These are phyloP conservation scores for Candida schatavii DNA, from an alignment of 805 yeast species.

Conservation along the genomic window DNA sequence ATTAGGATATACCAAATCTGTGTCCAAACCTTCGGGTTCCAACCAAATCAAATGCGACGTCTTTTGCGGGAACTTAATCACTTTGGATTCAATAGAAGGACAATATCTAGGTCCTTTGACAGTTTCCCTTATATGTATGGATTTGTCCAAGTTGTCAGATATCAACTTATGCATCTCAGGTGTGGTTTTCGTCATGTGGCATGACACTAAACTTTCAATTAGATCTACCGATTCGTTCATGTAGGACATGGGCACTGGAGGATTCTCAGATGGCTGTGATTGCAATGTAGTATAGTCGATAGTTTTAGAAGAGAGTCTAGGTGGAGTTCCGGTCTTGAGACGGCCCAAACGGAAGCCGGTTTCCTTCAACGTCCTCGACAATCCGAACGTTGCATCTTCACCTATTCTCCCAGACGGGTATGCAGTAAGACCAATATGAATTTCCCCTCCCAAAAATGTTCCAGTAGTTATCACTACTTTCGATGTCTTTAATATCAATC, in stretches of 20 bases:
- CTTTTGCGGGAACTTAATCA: constrained; percentile 76
- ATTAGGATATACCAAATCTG: constrained; percentile 89
- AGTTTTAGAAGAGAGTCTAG: constrained; percentile 70
- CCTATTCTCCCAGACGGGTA: constrained; percentile 94
- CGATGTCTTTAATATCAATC: constrained; percentile 54
- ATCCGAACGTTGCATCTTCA: constrained; percentile 87
- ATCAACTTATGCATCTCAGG: constrained; percentile 69
- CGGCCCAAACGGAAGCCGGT: constrained; percentile 86
- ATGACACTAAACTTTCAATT: constrained; percentile 54
- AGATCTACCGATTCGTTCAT: constrained; percentile 68
- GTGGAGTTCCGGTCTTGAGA: constrained; percentile 96
- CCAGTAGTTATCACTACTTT: constrained; percentile 92
- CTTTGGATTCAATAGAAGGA: constrained; percentile 91
- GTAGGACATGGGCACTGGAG: constrained; percentile 89
- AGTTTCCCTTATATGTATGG: constrained; percentile 89
- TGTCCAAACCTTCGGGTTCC: constrained; percentile 92
- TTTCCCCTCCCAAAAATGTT: constrained; percentile 90
- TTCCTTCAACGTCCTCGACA: constrained; percentile 70
- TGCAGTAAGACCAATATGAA: constrained; percentile 79
- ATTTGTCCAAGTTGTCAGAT: constrained; percentile 66
- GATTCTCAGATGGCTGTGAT: constrained; percentile 76
- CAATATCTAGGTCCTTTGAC: constrained; percentile 97
- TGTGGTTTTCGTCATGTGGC: constrained; percentile 80
- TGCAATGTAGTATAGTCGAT: constrained; percentile 64
- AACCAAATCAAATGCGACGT: constrained; percentile 83